Base-by-base conservation (phyloP, 2,329 filamentous ascomycete species). In the Knoxdaviesia capensis region DNA sequence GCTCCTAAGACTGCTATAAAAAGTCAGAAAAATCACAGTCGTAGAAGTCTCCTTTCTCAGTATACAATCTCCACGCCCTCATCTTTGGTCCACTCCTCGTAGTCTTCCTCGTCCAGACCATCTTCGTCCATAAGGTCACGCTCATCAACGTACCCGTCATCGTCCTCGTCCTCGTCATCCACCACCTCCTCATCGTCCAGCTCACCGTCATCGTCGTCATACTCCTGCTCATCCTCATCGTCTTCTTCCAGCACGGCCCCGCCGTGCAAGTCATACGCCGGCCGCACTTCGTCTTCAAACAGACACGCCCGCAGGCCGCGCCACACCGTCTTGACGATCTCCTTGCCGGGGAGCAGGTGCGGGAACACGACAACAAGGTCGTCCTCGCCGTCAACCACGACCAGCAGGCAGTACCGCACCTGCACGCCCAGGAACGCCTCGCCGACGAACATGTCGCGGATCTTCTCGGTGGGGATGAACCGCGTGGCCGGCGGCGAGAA, bases 311-410 rank as follows among this genome's bases (percentile, higher is more conserved):
- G 72, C 3, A 80, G 74, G 1, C 86, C 88, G 51, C 85, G 76
- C 90, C 90, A 96, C 2, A 96, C 88, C 50, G 75, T 71, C 62
- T 94, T 86, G 31, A 96, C 66, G 43, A 93, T 79, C 40, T 64
- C 67, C 43, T 82, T 65, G 44, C 74, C 62, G 0, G 90, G 90
- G 47, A 94, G 56, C 48, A 94, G 59, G 44, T 70, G 71, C 3
- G 88, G 88, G 56, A 98, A 98, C 3, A 96, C 86, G n/a, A 98
- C 88, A 0, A 96, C 82, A 5, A 93, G 71, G 49, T 90, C 79
- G 42, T 79, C 72, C 59, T 96, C 88, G 2, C 78, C 86, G 50
- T 92, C 81, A 11, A 96, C 85, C 42, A 96, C 80, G 31, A 96
- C 82, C 5, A 84, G 75, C 6, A 98, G 63, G 54, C 94, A 94